Evolutionary conservation across 176 grass and related monocot species (phyloP).

Genomic region (Zizania latifolia): DNA sequence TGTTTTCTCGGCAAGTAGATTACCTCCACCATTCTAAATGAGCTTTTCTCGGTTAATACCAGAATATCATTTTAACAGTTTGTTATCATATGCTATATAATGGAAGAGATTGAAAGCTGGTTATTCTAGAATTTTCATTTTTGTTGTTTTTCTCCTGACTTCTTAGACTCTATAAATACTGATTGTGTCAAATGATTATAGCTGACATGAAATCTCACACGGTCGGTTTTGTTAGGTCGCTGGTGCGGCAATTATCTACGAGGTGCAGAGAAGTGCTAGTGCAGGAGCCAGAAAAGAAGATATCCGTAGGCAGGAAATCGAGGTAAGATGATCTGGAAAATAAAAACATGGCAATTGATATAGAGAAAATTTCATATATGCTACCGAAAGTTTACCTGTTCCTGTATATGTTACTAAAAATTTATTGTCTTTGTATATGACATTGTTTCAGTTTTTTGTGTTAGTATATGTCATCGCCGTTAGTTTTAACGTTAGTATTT

Average conservation of each 20-base stretch:
- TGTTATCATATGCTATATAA: neutral
- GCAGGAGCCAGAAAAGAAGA: slow-evolving; percentile 96
- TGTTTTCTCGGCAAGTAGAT: slow-evolving; percentile 57
- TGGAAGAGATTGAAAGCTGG: neutral
- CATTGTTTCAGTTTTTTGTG: too few species aligned
- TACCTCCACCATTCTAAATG: neutral
- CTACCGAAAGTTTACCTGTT: too few species aligned
- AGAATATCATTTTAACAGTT: neutral
- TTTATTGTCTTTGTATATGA: too few species aligned
- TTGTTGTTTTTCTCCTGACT: too few species aligned
- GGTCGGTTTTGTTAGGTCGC: slow-evolving; percentile 53
- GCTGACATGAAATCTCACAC: slow-evolving; percentile 8
- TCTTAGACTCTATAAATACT: slow-evolving; percentile 9
- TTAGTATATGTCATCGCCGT: too few species aligned
- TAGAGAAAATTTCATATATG: too few species aligned
- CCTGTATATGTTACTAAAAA: too few species aligned
- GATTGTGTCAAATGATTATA: slow-evolving; percentile 1
- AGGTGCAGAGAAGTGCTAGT: slow-evolving; percentile 89
- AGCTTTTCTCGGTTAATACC: neutral
- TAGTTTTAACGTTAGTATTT: too few species aligned
- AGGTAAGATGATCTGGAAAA: slow-evolving; percentile 58
- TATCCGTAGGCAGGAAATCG: slow-evolving; percentile 50
- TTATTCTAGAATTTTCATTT: slow-evolving; percentile 11
- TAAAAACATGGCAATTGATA: too few species aligned
- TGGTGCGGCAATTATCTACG: slow-evolving; percentile 73